Evolutionary conservation across 140 eudicot species (phyloP).

Genomic region (Oenanthe javanica): DNA sequence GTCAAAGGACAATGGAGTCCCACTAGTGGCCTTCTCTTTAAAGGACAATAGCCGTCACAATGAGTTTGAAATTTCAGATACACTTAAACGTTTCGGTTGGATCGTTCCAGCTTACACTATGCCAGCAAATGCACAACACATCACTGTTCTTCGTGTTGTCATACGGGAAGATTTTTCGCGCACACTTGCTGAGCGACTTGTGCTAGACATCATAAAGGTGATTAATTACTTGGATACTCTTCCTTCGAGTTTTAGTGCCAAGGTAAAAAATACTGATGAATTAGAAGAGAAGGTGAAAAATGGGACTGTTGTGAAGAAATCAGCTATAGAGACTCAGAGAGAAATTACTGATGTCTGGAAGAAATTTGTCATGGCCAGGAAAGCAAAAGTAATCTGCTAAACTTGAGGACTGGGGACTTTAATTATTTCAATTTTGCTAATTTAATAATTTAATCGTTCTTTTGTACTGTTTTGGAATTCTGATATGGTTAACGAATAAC

Average conservation of each 20-base stretch:
- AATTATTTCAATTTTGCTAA: neutral
- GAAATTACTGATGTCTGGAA: slow-evolving; percentile 11
- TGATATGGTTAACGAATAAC: neutral
- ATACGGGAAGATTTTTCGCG: slow-evolving; percentile 5
- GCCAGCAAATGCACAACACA: slow-evolving; percentile 10
- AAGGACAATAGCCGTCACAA: slow-evolving; percentile 2
- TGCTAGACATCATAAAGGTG: slow-evolving; percentile 8
- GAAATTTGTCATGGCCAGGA: slow-evolving; percentile 8
- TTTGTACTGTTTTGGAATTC: neutral
- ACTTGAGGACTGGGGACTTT: neutral
- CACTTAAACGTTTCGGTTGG: slow-evolving; percentile 12
- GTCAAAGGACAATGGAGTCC: slow-evolving; percentile 12
- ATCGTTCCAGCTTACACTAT: slow-evolving; percentile 8
- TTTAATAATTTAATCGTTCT: neutral
- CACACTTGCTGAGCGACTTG: slow-evolving; percentile 9
- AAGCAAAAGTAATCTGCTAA: slow-evolving; percentile 9
- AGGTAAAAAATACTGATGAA: neutral
- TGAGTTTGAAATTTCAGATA: slow-evolving; percentile 8
- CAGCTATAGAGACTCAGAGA: neutral
- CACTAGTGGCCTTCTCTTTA: slow-evolving; percentile 10
- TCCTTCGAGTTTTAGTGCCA: slow-evolving; percentile 1
- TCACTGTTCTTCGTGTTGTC: slow-evolving; percentile 12
- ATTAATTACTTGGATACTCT: slow-evolving; percentile 6
- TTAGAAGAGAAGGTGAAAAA: neutral
- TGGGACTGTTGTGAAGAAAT: slow-evolving; percentile 6